phyloP scores from a whole-genome alignment of 768 basidiomycete species.

The Leccinum variicolor region DNA sequence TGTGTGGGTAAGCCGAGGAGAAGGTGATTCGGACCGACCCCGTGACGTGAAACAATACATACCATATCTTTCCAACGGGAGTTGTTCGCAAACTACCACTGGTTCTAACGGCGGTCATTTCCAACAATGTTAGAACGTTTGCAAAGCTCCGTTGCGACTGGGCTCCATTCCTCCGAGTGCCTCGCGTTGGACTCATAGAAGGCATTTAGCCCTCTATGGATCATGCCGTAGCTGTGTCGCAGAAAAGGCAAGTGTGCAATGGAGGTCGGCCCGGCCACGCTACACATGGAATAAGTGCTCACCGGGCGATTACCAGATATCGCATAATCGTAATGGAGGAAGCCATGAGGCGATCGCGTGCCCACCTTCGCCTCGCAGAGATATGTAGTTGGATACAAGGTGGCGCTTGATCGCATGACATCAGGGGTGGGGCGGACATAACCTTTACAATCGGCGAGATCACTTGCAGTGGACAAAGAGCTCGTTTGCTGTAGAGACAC shows the following conservation, averaged over 20 bases:
- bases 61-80: neutral
- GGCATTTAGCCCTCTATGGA: neutral
- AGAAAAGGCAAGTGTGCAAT: conserved; percentile 11
- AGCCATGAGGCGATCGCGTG: conserved; percentile 32
- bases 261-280: conserved; percentile 9
- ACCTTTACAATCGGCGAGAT: conserved; percentile 20
- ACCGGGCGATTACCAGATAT: conserved; percentile 13
- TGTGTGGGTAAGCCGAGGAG: conserved; percentile 16
- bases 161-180: neutral
- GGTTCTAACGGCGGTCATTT: neutral
- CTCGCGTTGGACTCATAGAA: neutral
- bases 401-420: conserved; percentile 16
- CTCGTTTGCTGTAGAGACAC: conserved; percentile 1
- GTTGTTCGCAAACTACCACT: neutral
- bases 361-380: neutral
- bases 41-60: conserved; percentile 7
- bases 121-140: neutral
- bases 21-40: neutral
- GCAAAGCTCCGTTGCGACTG: conserved; percentile 4
- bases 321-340: neutral
- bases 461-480: conserved; percentile 7
- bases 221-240: conserved; percentile 6
- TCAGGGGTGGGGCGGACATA: conserved; percentile 21
- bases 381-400: conserved; percentile 3
- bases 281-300: neutral